These are phyloP conservation scores for Cynanchum wilfordii DNA, from an alignment of 257 asterid species.

Conservation along the genomic window DNA sequence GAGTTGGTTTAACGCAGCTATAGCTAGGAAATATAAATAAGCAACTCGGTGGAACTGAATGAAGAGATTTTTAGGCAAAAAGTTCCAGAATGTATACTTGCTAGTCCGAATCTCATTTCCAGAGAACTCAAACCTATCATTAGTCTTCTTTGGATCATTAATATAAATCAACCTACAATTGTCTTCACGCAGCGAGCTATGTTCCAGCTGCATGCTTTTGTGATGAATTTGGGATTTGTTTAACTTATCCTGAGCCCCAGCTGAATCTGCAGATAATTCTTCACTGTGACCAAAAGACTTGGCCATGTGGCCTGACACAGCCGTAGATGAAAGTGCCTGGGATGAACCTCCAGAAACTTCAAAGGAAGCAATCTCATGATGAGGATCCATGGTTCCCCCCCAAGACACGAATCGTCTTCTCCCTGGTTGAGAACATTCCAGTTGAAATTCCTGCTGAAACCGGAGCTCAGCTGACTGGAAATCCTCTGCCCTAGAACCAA, in stretches of 20 bases:
- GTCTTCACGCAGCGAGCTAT: slow-evolving; percentile 47
- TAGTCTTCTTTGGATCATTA: slow-evolving; percentile 75
- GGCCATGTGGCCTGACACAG: slow-evolving; percentile 16
- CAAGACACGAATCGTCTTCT: slow-evolving; percentile 69
- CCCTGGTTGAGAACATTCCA: slow-evolving; percentile 46
- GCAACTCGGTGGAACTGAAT: slow-evolving; percentile 96
- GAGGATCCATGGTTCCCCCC: slow-evolving; percentile 84
- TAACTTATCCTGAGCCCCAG: slow-evolving; percentile 36
- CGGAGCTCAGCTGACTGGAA: slow-evolving; percentile 40
- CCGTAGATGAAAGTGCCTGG: slow-evolving; percentile 23
- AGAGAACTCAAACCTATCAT: slow-evolving; percentile 52
- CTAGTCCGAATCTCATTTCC: slow-evolving; percentile 97
- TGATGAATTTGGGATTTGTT: slow-evolving; percentile 46
- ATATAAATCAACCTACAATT: slow-evolving; percentile 81
- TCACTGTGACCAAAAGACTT: slow-evolving; percentile 10
- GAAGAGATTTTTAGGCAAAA: slow-evolving; percentile 90
- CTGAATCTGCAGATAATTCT: slow-evolving; percentile 22
- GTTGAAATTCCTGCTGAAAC: slow-evolving; percentile 18
- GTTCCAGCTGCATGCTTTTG: slow-evolving; percentile 80
- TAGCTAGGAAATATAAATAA: slow-evolving; percentile 86
- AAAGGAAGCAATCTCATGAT: slow-evolving; percentile 32
- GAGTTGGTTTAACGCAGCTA: slow-evolving; percentile 93
- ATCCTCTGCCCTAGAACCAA: slow-evolving; percentile 27
- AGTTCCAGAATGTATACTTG: slow-evolving; percentile 76
- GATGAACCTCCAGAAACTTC: slow-evolving; percentile 50